These are phyloP conservation scores for Gossypium rotundifolium DNA, from an alignment of 345 rosid genomes.

Conservation along the genomic window DNA sequence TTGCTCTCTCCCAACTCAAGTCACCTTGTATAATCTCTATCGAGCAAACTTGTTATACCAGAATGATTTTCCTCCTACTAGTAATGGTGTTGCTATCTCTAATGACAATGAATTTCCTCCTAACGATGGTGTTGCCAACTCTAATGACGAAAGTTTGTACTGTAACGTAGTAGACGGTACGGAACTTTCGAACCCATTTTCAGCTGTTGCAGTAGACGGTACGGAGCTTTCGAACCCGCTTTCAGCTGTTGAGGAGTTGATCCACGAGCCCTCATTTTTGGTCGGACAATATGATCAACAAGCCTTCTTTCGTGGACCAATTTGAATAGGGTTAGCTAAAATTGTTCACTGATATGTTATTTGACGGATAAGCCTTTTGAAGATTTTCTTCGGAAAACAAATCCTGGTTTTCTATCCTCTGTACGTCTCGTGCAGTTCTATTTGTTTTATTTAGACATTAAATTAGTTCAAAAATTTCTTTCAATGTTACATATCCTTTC, in stretches of 20 bases:
- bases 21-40: neutral
- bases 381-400: no score
- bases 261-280: constrained; percentile 8
- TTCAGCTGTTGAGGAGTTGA: neutral
- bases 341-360: no score
- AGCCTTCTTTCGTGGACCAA: constrained; percentile 3
- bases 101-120: no score
- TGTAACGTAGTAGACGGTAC: neutral
- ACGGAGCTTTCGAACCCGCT: neutral
- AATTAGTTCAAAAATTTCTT: neutral
- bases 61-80: neutral
- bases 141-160: constrained; percentile 6
- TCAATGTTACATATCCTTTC: neutral
- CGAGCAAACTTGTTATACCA: neutral
- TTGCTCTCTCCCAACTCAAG: neutral
- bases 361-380: no score
- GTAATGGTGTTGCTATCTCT: neutral
- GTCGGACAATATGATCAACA: neutral
- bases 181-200: neutral
- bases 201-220: neutral
- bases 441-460: neutral
- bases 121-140: neutral
- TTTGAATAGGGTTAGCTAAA: constrained; percentile 17
- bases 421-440: neutral
- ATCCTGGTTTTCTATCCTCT: neutral